phyloP scores from a whole-genome alignment of 495 filamentous ascomycete species.

The Hypoxylon lenormandii region DNA sequence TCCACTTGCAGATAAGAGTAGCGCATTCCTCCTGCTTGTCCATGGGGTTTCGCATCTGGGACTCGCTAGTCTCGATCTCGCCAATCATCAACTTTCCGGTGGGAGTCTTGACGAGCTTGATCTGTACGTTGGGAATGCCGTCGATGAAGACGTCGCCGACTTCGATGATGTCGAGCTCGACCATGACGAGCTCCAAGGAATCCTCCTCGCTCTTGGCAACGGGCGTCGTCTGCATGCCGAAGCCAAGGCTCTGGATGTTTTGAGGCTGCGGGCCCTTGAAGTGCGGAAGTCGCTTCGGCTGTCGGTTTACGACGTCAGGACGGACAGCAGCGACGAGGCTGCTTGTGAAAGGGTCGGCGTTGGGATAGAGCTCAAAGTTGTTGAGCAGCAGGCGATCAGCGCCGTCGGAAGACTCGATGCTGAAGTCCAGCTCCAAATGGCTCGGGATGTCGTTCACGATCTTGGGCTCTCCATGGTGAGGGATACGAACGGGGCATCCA shows the following conservation, averaged over 20 bases:
- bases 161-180: constrained; percentile 64
- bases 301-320: constrained; percentile 30
- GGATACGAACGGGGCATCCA: constrained; percentile 54
- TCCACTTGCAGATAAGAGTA: constrained; percentile 61
- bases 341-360: constrained; percentile 47
- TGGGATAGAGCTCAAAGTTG: constrained; percentile 60
- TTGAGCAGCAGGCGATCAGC: constrained; percentile 58
- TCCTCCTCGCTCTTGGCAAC: constrained; percentile 49
- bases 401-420: constrained; percentile 48
- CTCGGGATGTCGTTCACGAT: constrained; percentile 49
- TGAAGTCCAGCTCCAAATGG: constrained; percentile 58
- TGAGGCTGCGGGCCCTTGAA: constrained; percentile 30
- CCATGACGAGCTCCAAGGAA: constrained; percentile 54
- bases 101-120: constrained; percentile 60
- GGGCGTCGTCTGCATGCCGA: constrained; percentile 49
- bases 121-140: constrained; percentile 60
- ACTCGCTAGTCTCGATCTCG: constrained; percentile 45
- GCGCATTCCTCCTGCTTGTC: constrained; percentile 58
- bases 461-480: constrained; percentile 39
- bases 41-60: constrained; percentile 34
- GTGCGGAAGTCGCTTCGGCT: constrained; percentile 32
- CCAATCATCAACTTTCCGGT: constrained; percentile 59
- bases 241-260: constrained; percentile 54
- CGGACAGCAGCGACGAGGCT: constrained; percentile 47
- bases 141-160: constrained; percentile 60